These are phyloP conservation scores for Pyrenopolyporus hunteri DNA, from an alignment of 495 filamentous ascomycete genomes.

Conservation along the genomic window DNA sequence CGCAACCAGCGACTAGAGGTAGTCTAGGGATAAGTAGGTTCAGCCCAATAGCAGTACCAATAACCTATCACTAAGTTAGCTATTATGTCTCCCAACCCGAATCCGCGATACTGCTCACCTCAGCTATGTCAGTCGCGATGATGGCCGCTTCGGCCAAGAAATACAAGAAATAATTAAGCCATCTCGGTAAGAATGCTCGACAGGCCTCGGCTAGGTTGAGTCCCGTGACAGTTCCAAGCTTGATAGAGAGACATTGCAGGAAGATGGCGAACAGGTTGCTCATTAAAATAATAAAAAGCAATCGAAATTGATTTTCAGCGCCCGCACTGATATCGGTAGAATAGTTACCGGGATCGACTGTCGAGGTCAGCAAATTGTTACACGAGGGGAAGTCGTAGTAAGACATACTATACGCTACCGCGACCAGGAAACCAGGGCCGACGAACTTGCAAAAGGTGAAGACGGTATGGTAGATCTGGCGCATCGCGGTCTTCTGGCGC, in stretches of 20 bases:
- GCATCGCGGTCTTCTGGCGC: conserved; percentile 27
- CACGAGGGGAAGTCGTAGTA: neutral
- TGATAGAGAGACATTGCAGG: conserved; percentile 81
- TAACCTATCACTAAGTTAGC: conserved; percentile 63
- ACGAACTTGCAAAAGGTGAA: conserved; percentile 76
- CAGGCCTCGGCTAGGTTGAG: conserved; percentile 82
- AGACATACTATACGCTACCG: conserved; percentile 65
- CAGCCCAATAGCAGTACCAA: conserved; percentile 89
- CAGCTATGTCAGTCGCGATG: conserved; percentile 89
- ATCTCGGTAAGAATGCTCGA: conserved; percentile 73
- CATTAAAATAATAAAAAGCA: conserved; percentile 81
- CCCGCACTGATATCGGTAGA: conserved; percentile 81
- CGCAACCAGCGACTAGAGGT: conserved; percentile 85
- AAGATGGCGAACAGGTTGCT: conserved; percentile 87
- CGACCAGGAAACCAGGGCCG: conserved; percentile 85
- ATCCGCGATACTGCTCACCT: conserved; percentile 50
- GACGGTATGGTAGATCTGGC: conserved; percentile 48
- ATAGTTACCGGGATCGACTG: conserved; percentile 85
- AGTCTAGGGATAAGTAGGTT: conserved; percentile 79
- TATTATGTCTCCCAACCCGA: neutral
- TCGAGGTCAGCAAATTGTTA: conserved; percentile 8
- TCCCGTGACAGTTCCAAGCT: conserved; percentile 84
- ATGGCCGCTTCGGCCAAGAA: conserved; percentile 79
- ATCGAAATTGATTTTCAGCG: conserved; percentile 65
- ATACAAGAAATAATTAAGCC: conserved; percentile 78